Conservation (phyloP, 257 asterid species). For the Apocynum venetum region DNA sequence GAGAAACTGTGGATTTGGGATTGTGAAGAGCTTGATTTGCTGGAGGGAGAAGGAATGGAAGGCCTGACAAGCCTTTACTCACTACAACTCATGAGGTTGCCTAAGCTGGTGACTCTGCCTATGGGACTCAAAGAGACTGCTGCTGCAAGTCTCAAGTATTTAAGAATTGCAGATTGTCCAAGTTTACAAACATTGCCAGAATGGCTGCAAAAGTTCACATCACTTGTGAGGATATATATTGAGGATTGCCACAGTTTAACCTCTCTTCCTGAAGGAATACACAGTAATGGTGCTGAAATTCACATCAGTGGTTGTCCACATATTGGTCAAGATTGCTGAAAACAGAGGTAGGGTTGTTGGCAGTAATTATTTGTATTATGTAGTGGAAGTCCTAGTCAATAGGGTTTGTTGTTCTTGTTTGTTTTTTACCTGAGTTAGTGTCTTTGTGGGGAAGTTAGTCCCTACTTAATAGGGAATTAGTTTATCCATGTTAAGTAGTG, state of each 20-base stretch:
- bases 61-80: slow-evolving; percentile 39
- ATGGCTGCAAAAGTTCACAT: slow-evolving; percentile 35
- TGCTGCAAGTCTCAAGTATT: slow-evolving; percentile 30
- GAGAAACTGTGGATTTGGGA: slow-evolving; percentile 60
- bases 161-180: slow-evolving; percentile 37
- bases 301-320: slow-evolving; percentile 41
- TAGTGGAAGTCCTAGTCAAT: no score
- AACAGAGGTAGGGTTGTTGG: neutral
- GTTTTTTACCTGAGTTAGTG: no score
- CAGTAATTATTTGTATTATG: no score
- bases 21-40: slow-evolving; percentile 42
- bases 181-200: slow-evolving; percentile 29
- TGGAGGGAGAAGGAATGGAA: slow-evolving; percentile 31
- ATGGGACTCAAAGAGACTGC: slow-evolving; percentile 30
- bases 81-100: slow-evolving; percentile 50
- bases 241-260: slow-evolving; percentile 43
- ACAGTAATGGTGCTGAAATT: slow-evolving; percentile 24
- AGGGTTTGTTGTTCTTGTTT: no score
- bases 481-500: no score
- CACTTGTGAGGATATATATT: slow-evolving; percentile 36
- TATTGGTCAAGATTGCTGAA: slow-evolving; percentile 3
- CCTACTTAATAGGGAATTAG: no score
- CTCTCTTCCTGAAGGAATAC: slow-evolving; percentile 26
- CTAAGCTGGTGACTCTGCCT: slow-evolving; percentile 40
- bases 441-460: no score